Evolutionary conservation across 2,329 filamentous ascomycete genomes (phyloP).

Genomic region (Eutypella sp.): DNA sequence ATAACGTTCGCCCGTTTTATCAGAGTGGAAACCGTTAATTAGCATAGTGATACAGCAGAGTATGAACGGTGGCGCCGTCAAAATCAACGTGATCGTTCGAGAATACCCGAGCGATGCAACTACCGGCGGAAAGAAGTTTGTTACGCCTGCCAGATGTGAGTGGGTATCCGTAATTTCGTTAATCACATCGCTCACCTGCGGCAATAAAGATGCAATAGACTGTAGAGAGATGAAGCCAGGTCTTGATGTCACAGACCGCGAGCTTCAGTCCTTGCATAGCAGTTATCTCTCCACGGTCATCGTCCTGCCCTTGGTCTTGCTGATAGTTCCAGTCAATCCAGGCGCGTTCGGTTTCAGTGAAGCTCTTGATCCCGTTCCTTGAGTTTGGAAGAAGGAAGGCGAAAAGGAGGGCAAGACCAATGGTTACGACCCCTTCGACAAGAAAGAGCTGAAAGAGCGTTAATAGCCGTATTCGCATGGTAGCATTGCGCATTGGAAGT

Average conservation of each 20-base stretch:
- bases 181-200: no score
- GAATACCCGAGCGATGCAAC: constrained; percentile 40
- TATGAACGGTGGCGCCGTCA: constrained; percentile 24
- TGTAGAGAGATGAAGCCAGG: constrained; percentile 31
- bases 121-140: constrained; percentile 30
- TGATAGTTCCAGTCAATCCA: constrained; percentile 18
- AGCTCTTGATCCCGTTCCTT: constrained; percentile 13
- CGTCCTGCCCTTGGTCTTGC: constrained; percentile 14
- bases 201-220: constrained; percentile 26
- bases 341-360: constrained; percentile 15
- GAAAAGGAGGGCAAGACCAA: constrained; percentile 11
- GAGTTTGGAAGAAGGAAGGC: constrained; percentile 15
- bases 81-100: constrained; percentile 19
- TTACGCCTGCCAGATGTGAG: no score
- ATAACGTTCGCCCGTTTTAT: constrained; percentile 22
- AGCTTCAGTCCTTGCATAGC: constrained; percentile 23
- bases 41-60: constrained; percentile 27
- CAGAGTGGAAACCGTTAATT: constrained; percentile 26
- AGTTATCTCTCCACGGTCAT: constrained; percentile 22
- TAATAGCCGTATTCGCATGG: no score
- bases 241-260: constrained; percentile 29
- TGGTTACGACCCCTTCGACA: constrained; percentile 16
- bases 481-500: no score
- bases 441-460: constrained; percentile 9
- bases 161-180: no score